phyloP scores from a whole-genome alignment of 2,329 filamentous ascomycete genomes.

The Chaetomiaceae sp. region DNA sequence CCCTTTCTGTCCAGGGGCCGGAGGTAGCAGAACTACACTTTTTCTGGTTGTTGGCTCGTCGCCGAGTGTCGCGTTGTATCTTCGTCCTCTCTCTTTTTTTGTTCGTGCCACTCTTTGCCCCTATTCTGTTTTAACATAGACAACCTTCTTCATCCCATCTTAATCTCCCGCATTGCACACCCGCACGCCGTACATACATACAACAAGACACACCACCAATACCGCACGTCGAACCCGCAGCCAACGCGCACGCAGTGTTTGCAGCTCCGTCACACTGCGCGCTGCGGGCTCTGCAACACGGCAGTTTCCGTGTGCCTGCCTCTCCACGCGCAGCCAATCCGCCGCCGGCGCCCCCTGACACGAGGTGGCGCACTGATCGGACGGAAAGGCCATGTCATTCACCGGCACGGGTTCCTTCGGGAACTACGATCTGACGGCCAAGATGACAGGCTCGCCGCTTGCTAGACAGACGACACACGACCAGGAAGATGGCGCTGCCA shows the following conservation, averaged over 20 bases:
- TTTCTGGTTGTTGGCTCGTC: constrained; percentile 1
- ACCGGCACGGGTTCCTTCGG: constrained; percentile 38
- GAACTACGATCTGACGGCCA: constrained; percentile 47
- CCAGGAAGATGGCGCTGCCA: constrained; percentile 25
- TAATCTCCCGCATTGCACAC: background rate
- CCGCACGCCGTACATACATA: too few species aligned
- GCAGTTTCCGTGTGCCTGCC: background rate
- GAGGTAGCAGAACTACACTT: too few species aligned
- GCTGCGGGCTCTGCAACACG: background rate
- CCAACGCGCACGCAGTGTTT: too few species aligned
- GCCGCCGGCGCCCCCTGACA: background rate
- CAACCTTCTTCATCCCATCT: background rate
- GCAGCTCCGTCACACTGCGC: background rate
- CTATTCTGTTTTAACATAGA: background rate
- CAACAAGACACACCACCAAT: too few species aligned
- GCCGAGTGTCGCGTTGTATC: background rate
- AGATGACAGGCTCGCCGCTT: constrained; percentile 37
- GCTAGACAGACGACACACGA: constrained; percentile 27
- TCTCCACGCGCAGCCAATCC: background rate
- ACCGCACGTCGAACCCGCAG: too few species aligned
- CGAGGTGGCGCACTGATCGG: constrained; percentile 4
- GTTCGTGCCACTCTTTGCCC: constrained; percentile 5
- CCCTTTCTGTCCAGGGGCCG: background rate
- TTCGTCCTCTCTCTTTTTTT: background rate
- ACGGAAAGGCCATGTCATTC: constrained; percentile 36